phyloP scores from a whole-genome alignment of 2,329 filamentous ascomycete species.

The Diaporthe nobilis region DNA sequence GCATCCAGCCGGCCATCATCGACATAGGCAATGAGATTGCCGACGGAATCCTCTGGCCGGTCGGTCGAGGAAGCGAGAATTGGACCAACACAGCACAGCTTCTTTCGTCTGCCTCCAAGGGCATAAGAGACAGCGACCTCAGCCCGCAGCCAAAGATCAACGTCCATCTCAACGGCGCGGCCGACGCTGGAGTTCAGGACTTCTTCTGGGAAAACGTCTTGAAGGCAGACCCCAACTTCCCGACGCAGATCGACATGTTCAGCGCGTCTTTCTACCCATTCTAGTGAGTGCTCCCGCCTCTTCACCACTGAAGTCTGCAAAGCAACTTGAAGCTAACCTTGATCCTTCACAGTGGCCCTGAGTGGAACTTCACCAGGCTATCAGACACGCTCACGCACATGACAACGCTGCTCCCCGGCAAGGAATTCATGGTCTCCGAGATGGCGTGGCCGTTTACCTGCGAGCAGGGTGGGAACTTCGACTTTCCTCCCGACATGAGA shows the following conservation, averaged over 20 bases:
- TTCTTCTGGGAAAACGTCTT: slow-evolving; percentile 73
- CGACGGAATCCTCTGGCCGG: slow-evolving; percentile 75
- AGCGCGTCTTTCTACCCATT: slow-evolving; percentile 66
- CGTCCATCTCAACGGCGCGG: slow-evolving; percentile 83
- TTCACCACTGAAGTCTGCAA: too few relatives aligned
- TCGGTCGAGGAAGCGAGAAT: slow-evolving; percentile 67
- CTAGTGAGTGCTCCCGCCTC: background rate
- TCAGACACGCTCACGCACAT: slow-evolving; percentile 10
- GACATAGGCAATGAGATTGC: slow-evolving; percentile 83
- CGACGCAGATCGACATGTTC: slow-evolving; percentile 77
- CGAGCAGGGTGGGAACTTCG: slow-evolving; percentile 64
- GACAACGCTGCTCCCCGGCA: slow-evolving; percentile 55
- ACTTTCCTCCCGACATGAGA: slow-evolving; percentile 72
- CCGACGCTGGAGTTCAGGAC: slow-evolving; percentile 76
- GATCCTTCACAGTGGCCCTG: background rate
- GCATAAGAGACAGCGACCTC: slow-evolving; percentile 74
- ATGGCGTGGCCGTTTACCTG: slow-evolving; percentile 79
- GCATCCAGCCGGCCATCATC: slow-evolving; percentile 72
- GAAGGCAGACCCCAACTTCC: slow-evolving; percentile 61
- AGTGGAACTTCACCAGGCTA: slow-evolving; percentile 28
- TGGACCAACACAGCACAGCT: slow-evolving; percentile 74
- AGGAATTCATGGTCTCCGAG: slow-evolving; percentile 77
- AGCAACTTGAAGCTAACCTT: background rate
- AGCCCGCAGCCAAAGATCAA: slow-evolving; percentile 75
- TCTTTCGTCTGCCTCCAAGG: slow-evolving; percentile 74